These are phyloP conservation scores for Capsicum chinense DNA, from an alignment of 257 asterid species.

Conservation along the genomic window DNA sequence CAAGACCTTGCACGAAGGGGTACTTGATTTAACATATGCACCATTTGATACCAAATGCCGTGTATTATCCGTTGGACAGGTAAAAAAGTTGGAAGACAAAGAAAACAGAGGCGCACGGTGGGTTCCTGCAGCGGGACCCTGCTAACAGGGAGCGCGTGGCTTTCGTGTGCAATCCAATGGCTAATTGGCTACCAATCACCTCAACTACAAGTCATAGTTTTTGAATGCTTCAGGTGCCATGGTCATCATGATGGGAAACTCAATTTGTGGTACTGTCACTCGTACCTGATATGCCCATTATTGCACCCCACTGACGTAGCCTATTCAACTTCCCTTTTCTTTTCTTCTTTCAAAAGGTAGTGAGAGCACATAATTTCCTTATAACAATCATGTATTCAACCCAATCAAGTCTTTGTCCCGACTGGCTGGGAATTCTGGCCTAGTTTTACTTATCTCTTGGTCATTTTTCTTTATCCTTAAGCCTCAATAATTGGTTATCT, in stretches of 20 bases:
- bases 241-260: conserved; percentile 52
- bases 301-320: conserved; percentile 33
- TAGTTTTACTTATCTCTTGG: background rate
- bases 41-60: conserved; percentile 41
- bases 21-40: conserved; percentile 57
- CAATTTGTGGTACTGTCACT: conserved; percentile 38
- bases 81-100: conserved; percentile 28
- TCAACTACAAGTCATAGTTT: conserved; percentile 34
- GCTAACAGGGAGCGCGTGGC: conserved; percentile 54
- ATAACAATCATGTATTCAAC: conserved; percentile 24
- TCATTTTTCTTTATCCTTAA: background rate
- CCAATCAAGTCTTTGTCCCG: conserved; percentile 29
- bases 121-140: conserved; percentile 41
- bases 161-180: conserved; percentile 41
- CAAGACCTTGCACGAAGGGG: conserved; percentile 53
- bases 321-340: conserved; percentile 25
- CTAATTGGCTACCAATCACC: conserved; percentile 50
- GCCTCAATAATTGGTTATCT: conserved; percentile 8
- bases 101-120: conserved; percentile 46
- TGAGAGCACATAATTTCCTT: conserved; percentile 19
- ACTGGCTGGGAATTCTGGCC: conserved; percentile 22
- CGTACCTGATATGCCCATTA: conserved; percentile 32
- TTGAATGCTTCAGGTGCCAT: conserved; percentile 26
- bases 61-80: conserved; percentile 36
- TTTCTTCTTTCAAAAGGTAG: conserved; percentile 20